These are phyloP conservation scores for Penicillium sp. DNA, from an alignment of 2,329 filamentous ascomycete genomes.

Conservation along the genomic window DNA sequence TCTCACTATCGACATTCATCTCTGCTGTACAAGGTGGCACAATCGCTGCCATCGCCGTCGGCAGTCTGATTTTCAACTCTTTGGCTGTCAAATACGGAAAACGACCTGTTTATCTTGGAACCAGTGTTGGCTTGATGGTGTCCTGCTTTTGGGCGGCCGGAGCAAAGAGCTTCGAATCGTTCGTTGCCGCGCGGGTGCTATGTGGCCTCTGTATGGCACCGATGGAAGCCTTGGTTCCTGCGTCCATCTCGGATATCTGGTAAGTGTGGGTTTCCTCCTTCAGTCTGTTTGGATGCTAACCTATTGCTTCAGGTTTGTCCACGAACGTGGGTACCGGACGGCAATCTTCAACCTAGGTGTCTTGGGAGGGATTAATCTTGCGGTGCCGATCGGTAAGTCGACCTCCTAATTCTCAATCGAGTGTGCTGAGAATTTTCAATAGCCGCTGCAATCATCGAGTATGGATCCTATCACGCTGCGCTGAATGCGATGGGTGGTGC, in stretches of 20 bases:
- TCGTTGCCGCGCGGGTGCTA: conserved; percentile 34
- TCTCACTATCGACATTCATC: conserved; percentile 33
- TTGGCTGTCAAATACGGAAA: conserved; percentile 42
- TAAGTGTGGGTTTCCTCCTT: neutral
- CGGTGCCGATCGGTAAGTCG: conserved; percentile 38
- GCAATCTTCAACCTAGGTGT: conserved; percentile 46
- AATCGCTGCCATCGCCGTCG: conserved; percentile 38
- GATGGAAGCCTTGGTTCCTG: conserved; percentile 41
- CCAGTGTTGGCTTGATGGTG: conserved; percentile 35
- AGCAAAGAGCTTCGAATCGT: conserved; percentile 30
- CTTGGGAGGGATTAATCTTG: conserved; percentile 44
- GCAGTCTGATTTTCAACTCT: conserved; percentile 36
- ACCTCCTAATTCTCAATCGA: neutral
- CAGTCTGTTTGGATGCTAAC: neutral
- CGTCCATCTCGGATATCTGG: conserved; percentile 45
- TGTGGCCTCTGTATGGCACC: conserved; percentile 41
- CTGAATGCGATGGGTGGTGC: conserved; percentile 45
- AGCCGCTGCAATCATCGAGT: conserved; percentile 43
- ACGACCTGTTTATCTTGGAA: conserved; percentile 37
- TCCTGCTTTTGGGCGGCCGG: conserved; percentile 38
- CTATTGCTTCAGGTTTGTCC: conserved; percentile 32
- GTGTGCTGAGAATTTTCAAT: neutral
- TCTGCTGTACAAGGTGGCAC: conserved; percentile 38
- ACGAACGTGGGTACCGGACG: conserved; percentile 42
- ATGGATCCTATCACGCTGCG: conserved; percentile 33